Evolutionary conservation across 1,284 basidiomycete species (phyloP).

Genomic region (Fomitopsis schrenkii): DNA sequence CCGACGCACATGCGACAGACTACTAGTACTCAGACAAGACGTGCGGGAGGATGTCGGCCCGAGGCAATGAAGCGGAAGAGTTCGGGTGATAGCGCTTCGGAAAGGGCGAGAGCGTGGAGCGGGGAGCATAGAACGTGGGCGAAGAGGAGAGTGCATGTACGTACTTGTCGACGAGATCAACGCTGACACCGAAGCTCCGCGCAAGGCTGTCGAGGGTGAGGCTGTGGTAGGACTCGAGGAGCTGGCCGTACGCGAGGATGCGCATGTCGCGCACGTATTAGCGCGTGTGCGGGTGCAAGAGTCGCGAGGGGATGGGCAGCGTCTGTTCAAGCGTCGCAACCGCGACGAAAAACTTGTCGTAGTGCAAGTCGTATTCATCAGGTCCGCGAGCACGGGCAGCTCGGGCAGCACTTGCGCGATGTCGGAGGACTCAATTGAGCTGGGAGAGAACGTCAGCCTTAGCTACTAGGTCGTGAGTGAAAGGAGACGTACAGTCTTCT

Average conservation of each 20-base stretch:
- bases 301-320: conserved; percentile 81
- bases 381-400: conserved; percentile 63
- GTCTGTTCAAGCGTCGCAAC: conserved; percentile 88
- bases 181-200: conserved; percentile 86
- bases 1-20: background rate
- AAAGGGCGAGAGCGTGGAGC: background rate
- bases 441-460: conserved; percentile 20
- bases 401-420: conserved; percentile 72
- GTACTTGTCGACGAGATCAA: conserved; percentile 85
- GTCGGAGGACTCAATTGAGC: conserved; percentile 67
- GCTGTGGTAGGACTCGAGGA: conserved; percentile 89
- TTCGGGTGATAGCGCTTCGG: conserved; percentile 49
- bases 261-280: conserved; percentile 97
- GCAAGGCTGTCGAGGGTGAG: conserved; percentile 88
- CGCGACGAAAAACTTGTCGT: conserved; percentile 90
- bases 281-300: conserved; percentile 83
- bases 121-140: background rate
- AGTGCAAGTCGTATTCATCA: conserved; percentile 87
- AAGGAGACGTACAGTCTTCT: conserved; percentile 71
- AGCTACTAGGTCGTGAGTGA: background rate
- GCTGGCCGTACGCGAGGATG: conserved; percentile 90
- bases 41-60: conserved; percentile 73
- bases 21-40: background rate
- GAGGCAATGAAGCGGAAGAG: conserved; percentile 91
- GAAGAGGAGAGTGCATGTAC: conserved; percentile 22